Evolutionary conservation across 2,329 filamentous ascomycete species (phyloP).

Genomic region (Aureobasidium namibiae): DNA sequence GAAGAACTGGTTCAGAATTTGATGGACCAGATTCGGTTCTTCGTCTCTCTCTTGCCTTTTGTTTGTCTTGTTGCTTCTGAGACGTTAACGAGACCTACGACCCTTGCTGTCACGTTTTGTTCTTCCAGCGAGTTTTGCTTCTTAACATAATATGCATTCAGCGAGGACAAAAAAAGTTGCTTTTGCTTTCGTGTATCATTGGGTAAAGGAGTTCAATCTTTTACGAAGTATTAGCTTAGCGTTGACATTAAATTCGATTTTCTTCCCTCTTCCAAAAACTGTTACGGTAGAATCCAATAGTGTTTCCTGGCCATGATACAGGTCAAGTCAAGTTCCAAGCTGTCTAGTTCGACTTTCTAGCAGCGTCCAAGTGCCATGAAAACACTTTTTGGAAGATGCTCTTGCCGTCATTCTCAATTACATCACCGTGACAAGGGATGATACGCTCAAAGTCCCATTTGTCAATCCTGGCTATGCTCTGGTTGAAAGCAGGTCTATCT

Average conservation of each 20-base stretch:
- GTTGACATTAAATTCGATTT: not conserved
- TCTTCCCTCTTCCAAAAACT: not conserved
- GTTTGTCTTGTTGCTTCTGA: not conserved
- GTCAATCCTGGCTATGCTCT: constrained; percentile 60
- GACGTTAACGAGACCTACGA: not conserved
- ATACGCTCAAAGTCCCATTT: constrained; percentile 78
- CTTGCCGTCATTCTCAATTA: constrained; percentile 68
- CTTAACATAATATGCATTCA: not conserved
- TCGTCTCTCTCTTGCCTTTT: not conserved
- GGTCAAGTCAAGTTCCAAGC: not conserved
- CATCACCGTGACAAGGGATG: constrained; percentile 90
- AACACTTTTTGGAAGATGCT: constrained; percentile 69
- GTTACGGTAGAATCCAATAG: not conserved
- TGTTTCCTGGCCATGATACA: not conserved
- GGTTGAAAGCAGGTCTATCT: constrained; percentile 61
- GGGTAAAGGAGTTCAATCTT: not conserved
- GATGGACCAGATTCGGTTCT: not conserved
- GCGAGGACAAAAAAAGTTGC: constrained; percentile 11
- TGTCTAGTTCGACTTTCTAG: constrained; percentile 22
- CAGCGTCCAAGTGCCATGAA: constrained; percentile 64
- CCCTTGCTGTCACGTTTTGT: not conserved
- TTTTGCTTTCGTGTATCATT: not conserved
- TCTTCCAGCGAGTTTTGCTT: not conserved
- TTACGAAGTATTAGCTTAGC: not conserved
- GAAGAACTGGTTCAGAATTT: constrained; percentile 24